Evolutionary conservation across 345 rosid species (phyloP), one percentile per base, ranked within the genome.

Genomic region (Anastatica hierochuntica): DNA sequence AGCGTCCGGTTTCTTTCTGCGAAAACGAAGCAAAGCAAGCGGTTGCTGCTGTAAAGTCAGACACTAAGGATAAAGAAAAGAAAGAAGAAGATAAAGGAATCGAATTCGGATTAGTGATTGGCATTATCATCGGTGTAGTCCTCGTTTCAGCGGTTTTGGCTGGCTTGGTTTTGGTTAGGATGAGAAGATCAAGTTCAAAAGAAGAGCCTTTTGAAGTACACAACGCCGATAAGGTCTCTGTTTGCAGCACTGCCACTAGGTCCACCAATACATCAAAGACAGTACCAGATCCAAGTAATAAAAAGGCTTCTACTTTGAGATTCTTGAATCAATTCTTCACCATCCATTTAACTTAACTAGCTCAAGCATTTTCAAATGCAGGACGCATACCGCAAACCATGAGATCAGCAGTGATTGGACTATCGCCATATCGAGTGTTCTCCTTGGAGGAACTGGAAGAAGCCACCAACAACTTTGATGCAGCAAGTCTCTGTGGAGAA

Each of bases 321-420:
- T 74, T 56, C 53, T 38, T 10, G 12, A 46, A 63, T 73, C 43
- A 41, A 49, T 10, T 20, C 46, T 17, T 15, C 15, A 48, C 43
- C 45, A 62, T 0, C 4, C 43, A 26, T 43, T 35, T 13, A 56
- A 14, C 26, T 49, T 36, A 23, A 47, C 49, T n/a, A 68, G 26
- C 35, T 54, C 35, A 11, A 44, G 45, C 57, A 51, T 58, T 45
- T n/a, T 19, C 6, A 45, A 27, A 43, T 59, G 53, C 63, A 90
- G 98, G 95, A 63, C 79, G 88, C 2, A 82, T 83, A 68, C 94
- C 90, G 10, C 88, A 79, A 62, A 79, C 85, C 13, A 84, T 87
- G 98, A 84, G 90, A 58, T 76, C 84, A 1, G 85, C 81, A 8
- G 85, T 84, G 24, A 77, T 87, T 11, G 96, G 98, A 27, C 85